These are phyloP conservation scores for Globisporangium alternatum DNA, from an alignment of 352 stramenopile species.

Conservation along the genomic window DNA sequence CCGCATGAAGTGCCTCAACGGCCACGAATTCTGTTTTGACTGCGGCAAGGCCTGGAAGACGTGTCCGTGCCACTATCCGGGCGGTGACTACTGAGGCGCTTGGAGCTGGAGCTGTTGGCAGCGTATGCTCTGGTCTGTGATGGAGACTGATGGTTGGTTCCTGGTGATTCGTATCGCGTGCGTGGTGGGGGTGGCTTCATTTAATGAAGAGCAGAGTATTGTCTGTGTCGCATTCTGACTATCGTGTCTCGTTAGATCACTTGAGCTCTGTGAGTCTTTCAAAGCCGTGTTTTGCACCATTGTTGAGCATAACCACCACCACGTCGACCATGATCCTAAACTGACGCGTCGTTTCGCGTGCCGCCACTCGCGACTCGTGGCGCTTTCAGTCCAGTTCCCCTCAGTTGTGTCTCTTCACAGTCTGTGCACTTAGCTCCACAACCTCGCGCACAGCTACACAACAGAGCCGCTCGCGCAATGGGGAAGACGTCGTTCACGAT, in stretches of 20 bases:
- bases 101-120: background rate
- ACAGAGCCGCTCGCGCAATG: background rate
- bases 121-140: background rate
- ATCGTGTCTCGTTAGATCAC: background rate
- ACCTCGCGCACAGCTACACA: too few relatives aligned
- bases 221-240: too few relatives aligned
- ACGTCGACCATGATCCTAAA: background rate
- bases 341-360: background rate
- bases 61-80: slow-evolving; percentile 8
- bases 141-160: background rate
- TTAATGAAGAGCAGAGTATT: too few relatives aligned
- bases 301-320: background rate
- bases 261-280: background rate
- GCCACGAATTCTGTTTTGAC: slow-evolving; percentile 62
- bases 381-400: background rate
- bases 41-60: slow-evolving; percentile 34
- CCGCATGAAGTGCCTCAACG: slow-evolving; percentile 49
- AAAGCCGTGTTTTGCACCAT: background rate
- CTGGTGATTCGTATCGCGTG: background rate
- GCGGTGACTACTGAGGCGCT: background rate
- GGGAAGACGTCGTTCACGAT: slow-evolving; percentile 34
- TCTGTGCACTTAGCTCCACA: background rate
- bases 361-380: background rate
- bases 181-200: background rate
- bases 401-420: background rate